Percentiles rank a stretch among this genome's conserved stretches.
Evolutionary conservation across 2,329 filamentous ascomycete species (phyloP).

Genomic region (Cladophialophora chaetospira): DNA sequence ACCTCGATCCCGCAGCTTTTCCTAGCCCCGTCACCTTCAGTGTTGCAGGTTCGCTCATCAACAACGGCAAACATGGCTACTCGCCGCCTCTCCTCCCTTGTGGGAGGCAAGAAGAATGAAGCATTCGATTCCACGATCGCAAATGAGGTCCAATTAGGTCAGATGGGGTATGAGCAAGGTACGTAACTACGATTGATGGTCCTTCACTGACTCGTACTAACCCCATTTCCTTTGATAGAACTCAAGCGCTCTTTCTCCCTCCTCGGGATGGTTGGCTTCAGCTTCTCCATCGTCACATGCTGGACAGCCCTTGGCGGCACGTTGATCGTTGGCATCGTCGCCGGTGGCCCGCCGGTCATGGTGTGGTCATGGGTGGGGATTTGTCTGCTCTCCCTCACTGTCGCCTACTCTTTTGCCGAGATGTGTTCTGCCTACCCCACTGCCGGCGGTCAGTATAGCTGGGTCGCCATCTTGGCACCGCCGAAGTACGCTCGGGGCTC

Average conservation of each 20-base stretch:
- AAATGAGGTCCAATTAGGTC: slow-evolving; percentile 42
- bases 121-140: slow-evolving; percentile 21
- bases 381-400: slow-evolving; percentile 53
- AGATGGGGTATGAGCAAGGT: slow-evolving; percentile 46
- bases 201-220: neutral
- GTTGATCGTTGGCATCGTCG: slow-evolving; percentile 57
- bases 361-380: slow-evolving; percentile 60
- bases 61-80: slow-evolving; percentile 10
- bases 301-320: slow-evolving; percentile 61
- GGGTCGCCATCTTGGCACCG: slow-evolving; percentile 59
- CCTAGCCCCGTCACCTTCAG: neutral
- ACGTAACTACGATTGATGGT: slow-evolving; percentile 10
- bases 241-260: slow-evolving; percentile 59
- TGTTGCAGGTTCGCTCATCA: neutral
- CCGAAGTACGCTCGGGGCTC: slow-evolving; percentile 47
- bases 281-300: slow-evolving; percentile 60
- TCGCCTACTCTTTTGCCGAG: slow-evolving; percentile 62
- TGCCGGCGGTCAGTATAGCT: slow-evolving; percentile 48
- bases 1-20: neutral
- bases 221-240: slow-evolving; percentile 43
- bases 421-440: slow-evolving; percentile 51
- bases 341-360: slow-evolving; percentile 61
- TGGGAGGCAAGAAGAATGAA: slow-evolving; percentile 16
- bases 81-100: slow-evolving; percentile 22
- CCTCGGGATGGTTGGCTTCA: slow-evolving; percentile 61